Evolutionary conservation across 108 stramenopile species (phyloP), one percentile per base, ranked within the genome.

Genomic region (Nannochloropsis oceanica): DNA sequence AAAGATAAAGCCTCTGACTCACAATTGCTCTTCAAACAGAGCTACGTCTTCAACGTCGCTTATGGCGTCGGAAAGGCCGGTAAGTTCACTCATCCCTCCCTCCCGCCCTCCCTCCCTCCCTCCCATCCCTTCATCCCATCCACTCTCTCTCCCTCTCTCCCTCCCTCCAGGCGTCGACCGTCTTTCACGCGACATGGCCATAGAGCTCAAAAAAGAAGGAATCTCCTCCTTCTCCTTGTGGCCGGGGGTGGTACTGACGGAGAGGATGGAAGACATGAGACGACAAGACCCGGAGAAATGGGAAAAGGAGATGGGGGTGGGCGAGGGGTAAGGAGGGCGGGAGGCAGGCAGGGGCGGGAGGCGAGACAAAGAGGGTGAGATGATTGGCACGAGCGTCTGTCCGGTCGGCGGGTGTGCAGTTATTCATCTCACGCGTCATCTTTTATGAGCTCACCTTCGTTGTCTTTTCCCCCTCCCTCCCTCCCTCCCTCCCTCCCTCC

Each of bases 31-130:
- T 34, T 34, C 34, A 5, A n/a, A n/a, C 34, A 34, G 34, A 34
- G 34, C 34, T 34, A 34, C 34, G 34, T 34, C 43, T 86, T 86
- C 26, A 86, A 87, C 43, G 85, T 96, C 1, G 92, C 95, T 12
- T 96, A 96, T 84, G 96, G 96, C 11, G 94, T 95, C 12, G 94
- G 93, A 25, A 96, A 96, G 85, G 94, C 94, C 5, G 96, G 88
- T 11, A 86, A 34, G 34, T 34, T 34, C 34, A 34, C 59, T 8
- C 59, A 1, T n/a, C 59, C 59, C 59, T 73, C 59, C 59, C 59
- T 73, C 7, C 59, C 59, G 18, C 59, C 59, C 59, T 73, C 59
- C 59, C 59, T 73, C 59, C 59, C 59, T 1, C 59, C 59, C 59
- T 73, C 59, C 7, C 59, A 2, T 73, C 59, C 59, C 59, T 34